Conservation (phyloP, 768 basidiomycete species). For the Boletus barrowsii region DNA sequence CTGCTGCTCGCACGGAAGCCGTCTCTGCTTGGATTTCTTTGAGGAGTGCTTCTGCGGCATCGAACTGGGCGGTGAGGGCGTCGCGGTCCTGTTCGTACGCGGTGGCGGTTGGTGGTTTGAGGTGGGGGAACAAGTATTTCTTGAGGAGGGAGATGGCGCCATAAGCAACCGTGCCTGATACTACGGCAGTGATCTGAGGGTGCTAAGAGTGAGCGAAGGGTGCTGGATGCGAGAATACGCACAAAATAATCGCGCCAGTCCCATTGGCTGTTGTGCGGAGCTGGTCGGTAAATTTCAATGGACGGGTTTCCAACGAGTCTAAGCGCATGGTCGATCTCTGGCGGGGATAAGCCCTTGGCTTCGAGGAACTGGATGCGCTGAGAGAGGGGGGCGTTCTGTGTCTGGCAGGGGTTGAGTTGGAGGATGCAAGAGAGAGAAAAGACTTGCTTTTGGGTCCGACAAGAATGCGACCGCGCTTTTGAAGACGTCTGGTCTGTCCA, state of each 20-base stretch:
- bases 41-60: constrained; percentile 78
- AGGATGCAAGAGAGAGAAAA: neutral
- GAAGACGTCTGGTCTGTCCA: constrained; percentile 58
- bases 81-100: constrained; percentile 89
- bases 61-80: constrained; percentile 84
- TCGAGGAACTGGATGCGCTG: constrained; percentile 94
- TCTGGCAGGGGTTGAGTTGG: constrained; percentile 40
- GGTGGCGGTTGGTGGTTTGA: constrained; percentile 81
- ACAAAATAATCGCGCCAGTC: constrained; percentile 99
- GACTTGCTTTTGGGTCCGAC: constrained; percentile 70
- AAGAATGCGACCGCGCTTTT: constrained; percentile 84
- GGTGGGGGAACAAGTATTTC: constrained; percentile 91
- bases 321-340: constrained; percentile 86
- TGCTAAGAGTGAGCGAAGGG: constrained; percentile 17
- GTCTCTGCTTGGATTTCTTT: constrained; percentile 81
- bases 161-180: constrained; percentile 84
- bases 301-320: constrained; percentile 48
- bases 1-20: constrained; percentile 61
- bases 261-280: constrained; percentile 51
- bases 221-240: constrained; percentile 28
- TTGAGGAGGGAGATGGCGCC: constrained; percentile 77
- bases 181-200: constrained; percentile 81
- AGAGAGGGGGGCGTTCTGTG: constrained; percentile 71
- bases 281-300: constrained; percentile 41
- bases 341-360: constrained; percentile 80